Evolutionary conservation across 495 filamentous ascomycete genomes (phyloP), one percentile per base, ranked within the genome.

Genomic region (Bryoglossum gracile): DNA sequence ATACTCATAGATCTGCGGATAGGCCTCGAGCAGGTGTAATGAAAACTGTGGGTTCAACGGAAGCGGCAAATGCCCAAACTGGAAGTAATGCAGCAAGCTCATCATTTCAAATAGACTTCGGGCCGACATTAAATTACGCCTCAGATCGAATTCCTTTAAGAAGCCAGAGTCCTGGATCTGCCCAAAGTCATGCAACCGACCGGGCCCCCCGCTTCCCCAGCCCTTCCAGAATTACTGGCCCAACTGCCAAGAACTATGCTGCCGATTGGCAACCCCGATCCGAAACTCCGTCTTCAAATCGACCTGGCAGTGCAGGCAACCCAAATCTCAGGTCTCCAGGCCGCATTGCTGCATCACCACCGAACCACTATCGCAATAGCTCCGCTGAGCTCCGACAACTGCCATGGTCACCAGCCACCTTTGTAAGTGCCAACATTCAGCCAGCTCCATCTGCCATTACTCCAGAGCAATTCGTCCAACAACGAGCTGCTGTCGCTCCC

Each of bases 401-500:
- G 42, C 62, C 82, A 14, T 96, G 90, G 91, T 84, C 90, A 49
- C 90, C 89, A 14, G 84, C 79, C 21, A 73, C 80, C 41, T 58
- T 75, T 30, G 66, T 68, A 40, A 43, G 41, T 37, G 16, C 53
- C 14, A 22, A 16, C 6, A 26, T 3, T 37, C 40, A 48, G 19
- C 46, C 38, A 16, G 43, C n/a, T n/a, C n/a, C n/a, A n/a, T n/a
- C n/a, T n/a, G n/a, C 59, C 61, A 55, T 64, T 22, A 62, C 73
- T 0, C 63, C 91, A 14, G 88, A 95, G 59, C 81, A 95, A 59
- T 95, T 80, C 65, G 87, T 96, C n/a, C 81, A 88, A 50, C 86
- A 92, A 54, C 79, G 88, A 41, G 83, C 86, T 3, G 76, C 82
- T 5, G 72, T 32, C 4, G 38, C 40, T 18, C 70, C 65, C 60